phyloP scores from a whole-genome alignment of 2,329 filamentous ascomycete genomes.

The Epichloe brachyelytri region DNA sequence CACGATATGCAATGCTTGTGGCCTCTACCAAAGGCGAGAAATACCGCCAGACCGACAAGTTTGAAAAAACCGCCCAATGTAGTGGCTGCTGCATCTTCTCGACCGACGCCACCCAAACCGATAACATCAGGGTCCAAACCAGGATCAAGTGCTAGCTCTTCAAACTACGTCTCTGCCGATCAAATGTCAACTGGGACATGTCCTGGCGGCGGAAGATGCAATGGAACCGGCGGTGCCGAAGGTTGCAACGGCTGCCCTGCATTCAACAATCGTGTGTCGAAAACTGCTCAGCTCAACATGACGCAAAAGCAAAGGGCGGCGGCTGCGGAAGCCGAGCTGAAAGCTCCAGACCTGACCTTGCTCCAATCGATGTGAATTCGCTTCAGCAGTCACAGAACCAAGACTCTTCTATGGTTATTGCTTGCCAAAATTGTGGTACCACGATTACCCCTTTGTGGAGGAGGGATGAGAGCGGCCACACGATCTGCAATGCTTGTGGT shows the following conservation, averaged over 20 bases:
- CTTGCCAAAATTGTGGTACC: slow-evolving; percentile 93
- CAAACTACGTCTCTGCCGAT: slow-evolving; percentile 67
- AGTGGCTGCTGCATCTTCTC: slow-evolving; percentile 28
- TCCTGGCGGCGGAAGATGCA: slow-evolving; percentile 87
- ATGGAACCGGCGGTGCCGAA: slow-evolving; percentile 89
- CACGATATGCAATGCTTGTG: slow-evolving; percentile 96
- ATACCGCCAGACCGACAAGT: slow-evolving; percentile 80
- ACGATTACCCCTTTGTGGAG: slow-evolving; percentile 95
- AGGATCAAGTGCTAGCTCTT: slow-evolving; percentile 30
- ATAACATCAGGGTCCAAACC: slow-evolving; percentile 26
- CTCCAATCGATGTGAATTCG: slow-evolving; percentile 23
- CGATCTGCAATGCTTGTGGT: slow-evolving; percentile 98
- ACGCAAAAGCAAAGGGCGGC: slow-evolving; percentile 30
- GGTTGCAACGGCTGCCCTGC: slow-evolving; percentile 93
- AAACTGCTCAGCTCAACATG: slow-evolving; percentile 60
- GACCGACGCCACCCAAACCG: slow-evolving; percentile 27
- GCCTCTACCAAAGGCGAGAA: slow-evolving; percentile 84
- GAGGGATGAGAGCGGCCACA: slow-evolving; percentile 85
- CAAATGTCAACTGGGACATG: slow-evolving; percentile 74
- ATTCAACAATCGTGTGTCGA: slow-evolving; percentile 92
- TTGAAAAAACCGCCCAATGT: slow-evolving; percentile 61
- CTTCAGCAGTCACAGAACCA: slow-evolving; percentile 19
- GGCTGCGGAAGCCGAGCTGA: slow-evolving; percentile 19
- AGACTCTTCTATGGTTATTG: slow-evolving; percentile 48
- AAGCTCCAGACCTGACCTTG: slow-evolving; percentile 13